Base-by-base conservation (phyloP, 2,329 filamentous ascomycete genomes). In the Corinectria fuckeliana region DNA sequence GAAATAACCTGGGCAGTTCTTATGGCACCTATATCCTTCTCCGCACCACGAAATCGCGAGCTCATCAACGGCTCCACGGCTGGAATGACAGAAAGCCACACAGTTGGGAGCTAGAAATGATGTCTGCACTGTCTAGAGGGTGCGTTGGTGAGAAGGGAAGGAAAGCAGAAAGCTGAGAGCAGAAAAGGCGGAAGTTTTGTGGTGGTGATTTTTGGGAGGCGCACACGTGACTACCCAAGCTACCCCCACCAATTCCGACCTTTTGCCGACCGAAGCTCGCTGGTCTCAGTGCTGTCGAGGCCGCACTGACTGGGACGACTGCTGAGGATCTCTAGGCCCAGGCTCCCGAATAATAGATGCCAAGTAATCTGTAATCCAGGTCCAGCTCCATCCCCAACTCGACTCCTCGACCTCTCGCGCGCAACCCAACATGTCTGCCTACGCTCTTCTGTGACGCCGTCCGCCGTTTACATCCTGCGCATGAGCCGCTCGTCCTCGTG, bases 111-210 rank as follows among this genome's bases (percentile, higher is more conserved):
- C 76, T 80, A 78, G 77, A 81, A 34, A 58, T 84, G 83, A 87
- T 88, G 88, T 83, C 85, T 90, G 91, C 87, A 93, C 91, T 94
- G 91, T 94, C 91, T 93, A 81, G 82, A 85, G 88, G 89, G 84
- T 85, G 90, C 89, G 88, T 90, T 86, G 81, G 70, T 76, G 76
- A 78, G 78, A 77, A 76, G 74, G 78, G 75, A 70, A 54, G 28
- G 26, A 60, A 53, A 60, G 45, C 1, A 9, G 3, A n/a, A 25
- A n/a, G 18, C 6, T 16, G 42, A 25, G 20, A 7, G 13, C 5
- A 47, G 42, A 21, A 23, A 14, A 21, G 18, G n/a, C 26, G 50
- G 34, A 30, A 42, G 47, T 45, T 60, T 53, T 56, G 62, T 50
- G 32, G 32, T 50, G 44, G 36, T 20, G 51, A 60, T 47, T 30